Base-by-base conservation (phyloP, 306 rosid genomes). In the Acacia melanoxylon region DNA sequence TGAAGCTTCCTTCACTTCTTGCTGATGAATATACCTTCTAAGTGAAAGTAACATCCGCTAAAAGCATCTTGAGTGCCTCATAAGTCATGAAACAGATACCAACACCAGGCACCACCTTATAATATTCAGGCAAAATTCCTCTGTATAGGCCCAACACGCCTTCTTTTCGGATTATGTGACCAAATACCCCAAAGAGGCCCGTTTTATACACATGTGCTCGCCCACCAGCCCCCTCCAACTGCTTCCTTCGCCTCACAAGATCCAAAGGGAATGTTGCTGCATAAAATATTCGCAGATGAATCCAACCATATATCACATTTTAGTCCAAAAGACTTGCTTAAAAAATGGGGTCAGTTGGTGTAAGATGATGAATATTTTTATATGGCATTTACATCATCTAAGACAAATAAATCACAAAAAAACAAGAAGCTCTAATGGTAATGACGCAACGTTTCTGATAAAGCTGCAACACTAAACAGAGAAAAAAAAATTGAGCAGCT, bases 191-290 rank as follows among this genome's bases (percentile, higher is more conserved):
- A 10, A 82, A 79, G 72, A 96, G 85, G 29, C 98, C 97, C 44
- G 92, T 93, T 1, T 81, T 85, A 85, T 96, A 96, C 65, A 96
- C 98, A n/a, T 80, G 97, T 41, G 99, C 95, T 65, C 98, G 94
- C 35, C 99, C 98, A 45, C 97, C 97, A 0, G 92, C 99, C 52
- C 99, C 99, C 83, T 96, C 99, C 91, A 96, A 83, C 81, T 96
- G 99, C 87, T 92, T 96, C 74, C 99, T 85, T 65, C 99, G 91
- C 72, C 99, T 91, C 82, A 96, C 98, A 71, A 96, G 97, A 87
- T 96, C 99, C 92, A 96, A 79, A 20, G 99, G 99, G 83, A 93
- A 96, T 29, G 99, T 96, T 74, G 97, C 98, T 94, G 97, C 98
- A 92, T 27, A 78, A 68, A 82, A 79, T 82, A 77, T 68, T 63